Evolutionary conservation across 2,329 filamentous ascomycete genomes (phyloP), one percentile per base, ranked within the genome.

Genomic region (Colletotrichum plurivorum): DNA sequence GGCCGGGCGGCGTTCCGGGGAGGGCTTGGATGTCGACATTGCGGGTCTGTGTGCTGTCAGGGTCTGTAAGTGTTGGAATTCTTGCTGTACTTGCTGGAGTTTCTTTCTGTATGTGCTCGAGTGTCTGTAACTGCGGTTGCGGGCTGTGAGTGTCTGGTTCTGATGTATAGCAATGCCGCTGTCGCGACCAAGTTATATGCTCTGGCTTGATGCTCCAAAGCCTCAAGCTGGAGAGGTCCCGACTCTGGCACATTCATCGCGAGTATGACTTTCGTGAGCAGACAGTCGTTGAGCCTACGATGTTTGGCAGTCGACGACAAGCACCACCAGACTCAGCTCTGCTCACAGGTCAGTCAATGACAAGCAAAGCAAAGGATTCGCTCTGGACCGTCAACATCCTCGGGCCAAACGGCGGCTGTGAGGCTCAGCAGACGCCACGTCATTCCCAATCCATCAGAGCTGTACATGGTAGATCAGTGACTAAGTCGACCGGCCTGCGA

Each of bases 381-480:
- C n/a, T n/a, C 36, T 4, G 49, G 9, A 8, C 25, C 31, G 1
- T 2, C 31, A 36, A 36, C 8, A 10, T 36, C 10, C 31, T 10
- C 31, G 31, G 46, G 45, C 54, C 20, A 68, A 12, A 25, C 9
- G 15, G 18, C 15, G 20, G 20, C 8, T 36, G 31, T 16, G 27
- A 46, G 39, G 43, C 46, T 36, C 48, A 36, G 27, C 27, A 43
- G 41, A 43, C 49, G 48, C 39, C 54, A 22, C 48, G 53, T 61
- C 58, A 61, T 61, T 53, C 20, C 20, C 48, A 31, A 61, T 53
- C 48, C 58, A 53, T 46, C 41, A 43, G 16, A n/a, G 16, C 41
- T 5, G 13, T 5, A 8, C 41, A 25, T 46, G 16, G 49, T 15
- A 61, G 58, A 61, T 61, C 58, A 61, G 31, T 45, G 58, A 36